Conservation (phyloP, 495 filamentous ascomycete genomes). For the Penicillium pancosmium region DNA sequence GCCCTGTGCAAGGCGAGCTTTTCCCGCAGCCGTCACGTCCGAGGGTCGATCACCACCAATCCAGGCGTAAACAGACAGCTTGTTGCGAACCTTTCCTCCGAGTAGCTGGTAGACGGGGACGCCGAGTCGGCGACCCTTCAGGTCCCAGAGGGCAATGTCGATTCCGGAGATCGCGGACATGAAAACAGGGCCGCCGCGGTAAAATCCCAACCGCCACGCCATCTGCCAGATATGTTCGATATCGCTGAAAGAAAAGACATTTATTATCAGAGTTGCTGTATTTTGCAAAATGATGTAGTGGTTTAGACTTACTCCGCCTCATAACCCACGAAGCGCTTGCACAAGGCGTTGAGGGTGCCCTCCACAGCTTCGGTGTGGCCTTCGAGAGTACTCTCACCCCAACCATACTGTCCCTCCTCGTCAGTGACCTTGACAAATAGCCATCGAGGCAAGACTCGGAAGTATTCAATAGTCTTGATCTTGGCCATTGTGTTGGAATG, state of each 20-base stretch:
- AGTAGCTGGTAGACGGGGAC: constrained; percentile 74
- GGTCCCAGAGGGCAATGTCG: constrained; percentile 80
- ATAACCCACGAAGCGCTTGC: constrained; percentile 62
- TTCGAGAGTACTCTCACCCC: constrained; percentile 79
- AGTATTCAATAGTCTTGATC: constrained; percentile 73
- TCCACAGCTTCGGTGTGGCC: constrained; percentile 77
- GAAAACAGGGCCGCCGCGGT: constrained; percentile 77
- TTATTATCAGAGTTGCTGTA: neutral
- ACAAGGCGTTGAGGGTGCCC: constrained; percentile 70
- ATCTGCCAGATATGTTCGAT: constrained; percentile 84
- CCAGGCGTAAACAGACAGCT: constrained; percentile 76
- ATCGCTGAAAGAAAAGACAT: constrained; percentile 49
- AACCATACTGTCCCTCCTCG: constrained; percentile 64
- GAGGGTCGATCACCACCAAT: constrained; percentile 79
- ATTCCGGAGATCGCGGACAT: constrained; percentile 79
- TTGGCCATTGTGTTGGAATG: constrained; percentile 55
- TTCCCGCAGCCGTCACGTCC: constrained; percentile 65
- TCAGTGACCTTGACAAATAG: constrained; percentile 78
- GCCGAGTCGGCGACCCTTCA: constrained; percentile 61
- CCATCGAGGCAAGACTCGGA: constrained; percentile 74
- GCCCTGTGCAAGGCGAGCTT: constrained; percentile 67
- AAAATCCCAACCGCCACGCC: constrained; percentile 70
- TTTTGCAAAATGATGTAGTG: neutral
- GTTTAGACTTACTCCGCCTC: constrained; percentile 66
- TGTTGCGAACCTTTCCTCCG: constrained; percentile 72